Base-by-base conservation (phyloP, 345 rosid genomes). In the Gossypium anomalum region DNA sequence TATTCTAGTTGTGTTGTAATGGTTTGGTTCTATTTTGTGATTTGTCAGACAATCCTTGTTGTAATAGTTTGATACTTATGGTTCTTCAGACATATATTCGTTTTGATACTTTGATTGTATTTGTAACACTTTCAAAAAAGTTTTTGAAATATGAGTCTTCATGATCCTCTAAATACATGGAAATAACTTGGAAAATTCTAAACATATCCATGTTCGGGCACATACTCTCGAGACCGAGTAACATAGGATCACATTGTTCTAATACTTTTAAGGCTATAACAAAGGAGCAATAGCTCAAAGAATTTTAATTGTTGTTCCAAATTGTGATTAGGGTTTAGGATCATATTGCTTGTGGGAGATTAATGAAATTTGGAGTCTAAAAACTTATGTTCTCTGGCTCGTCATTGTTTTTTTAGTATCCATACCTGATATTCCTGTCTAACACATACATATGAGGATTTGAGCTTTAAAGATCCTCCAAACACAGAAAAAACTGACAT, bases 401-500 rank as follows among this genome's bases (percentile, higher is more conserved):
- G n/a, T 53, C 58, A 53, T 17, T 53, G 7, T 53, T 57, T 19
- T 57, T 20, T 23, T 8, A 17, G 29, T 71, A 55, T 56, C 5
- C 3, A 17, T 29, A 57, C 57, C 48, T 7, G 60, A 1, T 43
- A 57, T 9, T 57, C 4, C 15, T 20, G 15, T 57, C 23, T 57
- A 13, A 57, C 62, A 22, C 34, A 57, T 22, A 20, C 7, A 57
- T 57, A 57, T 22, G 62, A 3, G 62, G 29, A 22, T 22, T 10
- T 57, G 62, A 10, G 13, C 25, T 10, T 57, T 6, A 20, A 57
- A 27, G 29, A 57, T 57, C 61, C 29, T 20, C 61, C 11, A 57
- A 57, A 57, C 12, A 8, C 14, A 98, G 98, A 70, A 86, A 57
- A 57, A 57, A 1, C 16, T 9, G 61, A 57, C 29, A 20, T 57